A percentile compares a stretch with the other conserved stretches of the same genome.
Evolutionary conservation across 345 rosid species (phyloP).

Genomic region (Linum lewisii): DNA sequence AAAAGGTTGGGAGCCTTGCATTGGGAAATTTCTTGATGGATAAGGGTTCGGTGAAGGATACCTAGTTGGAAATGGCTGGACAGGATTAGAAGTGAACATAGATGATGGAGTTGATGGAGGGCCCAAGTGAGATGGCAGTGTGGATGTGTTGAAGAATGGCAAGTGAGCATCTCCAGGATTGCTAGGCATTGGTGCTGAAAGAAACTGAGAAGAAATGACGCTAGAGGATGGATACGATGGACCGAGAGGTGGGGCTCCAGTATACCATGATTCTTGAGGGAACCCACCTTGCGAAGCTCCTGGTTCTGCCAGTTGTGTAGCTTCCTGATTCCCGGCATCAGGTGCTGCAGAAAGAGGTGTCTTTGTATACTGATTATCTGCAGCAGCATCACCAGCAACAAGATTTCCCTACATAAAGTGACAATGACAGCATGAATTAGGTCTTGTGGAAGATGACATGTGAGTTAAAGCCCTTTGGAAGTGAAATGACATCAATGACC

Average conservation of each 20-base stretch:
- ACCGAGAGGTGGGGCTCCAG: conserved; percentile 26
- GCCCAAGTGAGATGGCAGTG: conserved; percentile 32
- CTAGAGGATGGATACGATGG: conserved; percentile 13
- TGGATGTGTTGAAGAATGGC: conserved; percentile 24
- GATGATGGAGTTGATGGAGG: conserved; percentile 30
- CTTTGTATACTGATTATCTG: conserved; percentile 22
- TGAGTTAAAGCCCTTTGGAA: too few relatives aligned
- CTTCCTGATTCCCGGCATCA: conserved; percentile 23
- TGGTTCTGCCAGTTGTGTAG: conserved; percentile 21
- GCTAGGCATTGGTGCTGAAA: conserved; percentile 28
- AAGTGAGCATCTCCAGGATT: conserved; percentile 25
- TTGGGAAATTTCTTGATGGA: conserved; percentile 31
- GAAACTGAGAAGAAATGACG: conserved; percentile 21
- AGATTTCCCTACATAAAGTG: conserved; percentile 45
- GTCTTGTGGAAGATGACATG: neutral
- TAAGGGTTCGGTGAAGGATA: conserved; percentile 26
- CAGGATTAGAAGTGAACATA: conserved; percentile 28
- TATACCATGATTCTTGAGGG: conserved; percentile 35
- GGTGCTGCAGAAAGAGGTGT: conserved; percentile 18
- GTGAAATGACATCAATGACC: too few relatives aligned
- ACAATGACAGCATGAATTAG: neutral
- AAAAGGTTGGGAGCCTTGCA: conserved; percentile 30
- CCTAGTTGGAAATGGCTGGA: conserved; percentile 21
- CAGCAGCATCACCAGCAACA: conserved; percentile 29
- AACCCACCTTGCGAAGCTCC: conserved; percentile 41